phyloP scores from a whole-genome alignment of 805 yeast genomes.

The Nakazawaea wickerhamii region DNA sequence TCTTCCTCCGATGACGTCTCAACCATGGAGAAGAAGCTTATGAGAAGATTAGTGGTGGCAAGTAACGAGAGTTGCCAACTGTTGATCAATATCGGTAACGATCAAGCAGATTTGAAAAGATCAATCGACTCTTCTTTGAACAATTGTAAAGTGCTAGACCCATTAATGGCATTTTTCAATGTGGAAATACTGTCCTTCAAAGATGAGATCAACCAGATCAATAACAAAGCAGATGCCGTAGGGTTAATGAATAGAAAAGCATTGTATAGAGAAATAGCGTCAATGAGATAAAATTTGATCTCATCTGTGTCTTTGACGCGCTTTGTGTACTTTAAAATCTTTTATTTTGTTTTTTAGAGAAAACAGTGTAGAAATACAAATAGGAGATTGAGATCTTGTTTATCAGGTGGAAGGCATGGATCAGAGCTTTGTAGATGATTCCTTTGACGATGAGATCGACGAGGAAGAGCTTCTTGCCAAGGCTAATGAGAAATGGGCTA shows the following conservation, averaged over 20 bases:
- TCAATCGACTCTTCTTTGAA: constrained; percentile 37
- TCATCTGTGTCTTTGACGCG: neutral
- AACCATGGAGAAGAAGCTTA: constrained; percentile 50
- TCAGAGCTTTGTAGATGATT: constrained; percentile 6
- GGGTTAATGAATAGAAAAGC: constrained; percentile 10
- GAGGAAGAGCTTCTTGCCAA: constrained; percentile 29
- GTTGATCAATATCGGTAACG: constrained; percentile 42
- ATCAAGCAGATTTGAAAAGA: constrained; percentile 36
- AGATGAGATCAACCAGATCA: constrained; percentile 59
- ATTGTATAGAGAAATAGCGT: constrained; percentile 3
- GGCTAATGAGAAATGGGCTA: constrained; percentile 25
- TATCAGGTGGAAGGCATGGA: neutral
- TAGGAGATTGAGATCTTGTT: too few species aligned
- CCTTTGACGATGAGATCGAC: constrained; percentile 17
- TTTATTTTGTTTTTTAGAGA: neutral
- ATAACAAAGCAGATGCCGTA: constrained; percentile 2
- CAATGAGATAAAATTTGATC: constrained; percentile 8
- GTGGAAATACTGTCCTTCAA: constrained; percentile 61
- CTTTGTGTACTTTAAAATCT: neutral
- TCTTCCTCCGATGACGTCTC: constrained; percentile 58
- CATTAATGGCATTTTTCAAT: constrained; percentile 48
- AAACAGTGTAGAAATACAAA: too few species aligned
- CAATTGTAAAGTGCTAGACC: constrained; percentile 53
- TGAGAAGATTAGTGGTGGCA: constrained; percentile 52
- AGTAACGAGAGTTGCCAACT: constrained; percentile 59